These are phyloP conservation scores for Arachnomyces sp. DNA, from an alignment of 2,329 filamentous ascomycete genomes.

Conservation along the genomic window DNA sequence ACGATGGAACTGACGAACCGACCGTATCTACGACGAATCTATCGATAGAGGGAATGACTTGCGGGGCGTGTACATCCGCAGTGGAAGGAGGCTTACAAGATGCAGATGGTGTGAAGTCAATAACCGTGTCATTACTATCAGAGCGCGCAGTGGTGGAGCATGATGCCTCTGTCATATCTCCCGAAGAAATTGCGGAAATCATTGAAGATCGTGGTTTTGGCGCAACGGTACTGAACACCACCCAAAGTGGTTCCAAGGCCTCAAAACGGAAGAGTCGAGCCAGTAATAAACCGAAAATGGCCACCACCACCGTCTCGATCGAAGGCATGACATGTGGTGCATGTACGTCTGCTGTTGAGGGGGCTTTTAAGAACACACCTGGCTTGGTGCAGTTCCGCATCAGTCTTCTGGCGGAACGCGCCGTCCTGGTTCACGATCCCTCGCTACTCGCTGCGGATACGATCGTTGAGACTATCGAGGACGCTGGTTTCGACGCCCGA, in stretches of 20 bases:
- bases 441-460: conserved; percentile 60
- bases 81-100: conserved; percentile 73
- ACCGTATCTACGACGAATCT: conserved; percentile 60
- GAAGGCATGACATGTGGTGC: conserved; percentile 98
- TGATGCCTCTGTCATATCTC: conserved; percentile 48
- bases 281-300: conserved; percentile 29
- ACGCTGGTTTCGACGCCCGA: conserved; percentile 77
- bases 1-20: conserved; percentile 11
- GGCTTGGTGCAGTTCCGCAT: conserved; percentile 89
- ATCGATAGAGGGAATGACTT: conserved; percentile 81
- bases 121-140: conserved; percentile 75
- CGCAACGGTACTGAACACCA: conserved; percentile 67
- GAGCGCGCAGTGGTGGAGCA: conserved; percentile 82
- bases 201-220: conserved; percentile 68
- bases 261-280: conserved; percentile 22
- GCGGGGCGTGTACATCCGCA: conserved; percentile 78
- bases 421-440: conserved; percentile 76
- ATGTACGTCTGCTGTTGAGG: conserved; percentile 85
- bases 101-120: conserved; percentile 61
- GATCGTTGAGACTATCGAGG: conserved; percentile 77
- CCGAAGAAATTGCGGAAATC: conserved; percentile 48
- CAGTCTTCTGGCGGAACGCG: conserved; percentile 83
- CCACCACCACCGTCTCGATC: conserved; percentile 77
- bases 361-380: conserved; percentile 66
- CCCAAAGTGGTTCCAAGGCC: conserved; percentile 22